These are phyloP conservation scores for Microbotryomycetes sp. DNA, from an alignment of 1,284 basidiomycete species.

Conservation along the genomic window DNA sequence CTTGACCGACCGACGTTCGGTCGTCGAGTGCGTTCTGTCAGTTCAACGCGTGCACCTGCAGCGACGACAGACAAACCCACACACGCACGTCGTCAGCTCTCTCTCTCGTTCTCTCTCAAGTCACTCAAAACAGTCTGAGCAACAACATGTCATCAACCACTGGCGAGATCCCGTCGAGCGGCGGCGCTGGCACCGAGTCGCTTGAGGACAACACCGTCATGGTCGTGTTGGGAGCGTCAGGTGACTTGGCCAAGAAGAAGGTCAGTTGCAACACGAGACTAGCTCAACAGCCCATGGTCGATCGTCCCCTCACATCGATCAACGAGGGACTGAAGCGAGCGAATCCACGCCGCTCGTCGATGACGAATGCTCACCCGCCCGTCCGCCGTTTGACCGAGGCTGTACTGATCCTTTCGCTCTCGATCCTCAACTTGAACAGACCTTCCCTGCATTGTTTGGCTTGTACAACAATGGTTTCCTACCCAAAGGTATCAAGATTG, in stretches of 20 bases:
- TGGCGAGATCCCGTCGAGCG: conserved; percentile 19
- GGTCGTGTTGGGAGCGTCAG: conserved; percentile 91
- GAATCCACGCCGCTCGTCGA: background rate
- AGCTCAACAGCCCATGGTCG: background rate
- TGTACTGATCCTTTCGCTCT: background rate
- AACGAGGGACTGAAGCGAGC: conserved; percentile 4
- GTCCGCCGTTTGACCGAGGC: background rate
- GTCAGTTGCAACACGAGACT: conserved; percentile 45
- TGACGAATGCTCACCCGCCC: background rate
- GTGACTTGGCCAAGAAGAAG: conserved; percentile 99
- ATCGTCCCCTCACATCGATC: background rate
- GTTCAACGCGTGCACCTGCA: too few relatives aligned
- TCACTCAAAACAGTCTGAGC: too few relatives aligned
- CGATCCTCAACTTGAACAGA: conserved; percentile 50
- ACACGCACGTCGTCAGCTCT: too few relatives aligned
- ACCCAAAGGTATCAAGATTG: conserved; percentile 74
- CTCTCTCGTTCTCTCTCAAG: too few relatives aligned
- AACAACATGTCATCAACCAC: conserved; percentile 12
- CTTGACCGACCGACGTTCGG: too few relatives aligned
- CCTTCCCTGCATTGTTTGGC: conserved; percentile 86
- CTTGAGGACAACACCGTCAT: conserved; percentile 82
- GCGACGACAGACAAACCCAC: too few relatives aligned
- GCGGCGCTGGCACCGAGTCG: conserved; percentile 1
- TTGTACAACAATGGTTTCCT: conserved; percentile 74
- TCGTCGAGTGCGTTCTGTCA: too few relatives aligned